These are phyloP conservation scores for Suhomyces tanzawaensis DNA, from an alignment of 805 yeast genomes.

Conservation along the genomic window DNA sequence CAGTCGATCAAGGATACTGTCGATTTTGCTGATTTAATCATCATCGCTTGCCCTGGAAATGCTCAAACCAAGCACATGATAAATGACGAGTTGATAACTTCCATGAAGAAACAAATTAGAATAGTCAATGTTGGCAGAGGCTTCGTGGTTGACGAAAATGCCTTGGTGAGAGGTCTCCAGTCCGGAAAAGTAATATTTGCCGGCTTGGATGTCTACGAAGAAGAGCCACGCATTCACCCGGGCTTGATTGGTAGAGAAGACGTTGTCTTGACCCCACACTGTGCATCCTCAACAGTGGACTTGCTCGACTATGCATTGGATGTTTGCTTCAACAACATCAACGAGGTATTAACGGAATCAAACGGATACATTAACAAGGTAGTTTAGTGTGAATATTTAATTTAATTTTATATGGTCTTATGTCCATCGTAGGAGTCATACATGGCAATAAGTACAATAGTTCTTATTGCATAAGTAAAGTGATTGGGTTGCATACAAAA, in stretches of 20 bases:
- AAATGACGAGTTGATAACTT: conserved; percentile 12
- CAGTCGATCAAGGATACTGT: conserved; percentile 14
- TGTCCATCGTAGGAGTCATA: too few species aligned
- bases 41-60: conserved; percentile 26
- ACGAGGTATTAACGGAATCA: conserved; percentile 11
- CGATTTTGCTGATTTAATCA: conserved; percentile 24
- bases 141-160: conserved; percentile 23
- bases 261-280: conserved; percentile 26
- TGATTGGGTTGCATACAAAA: too few species aligned
- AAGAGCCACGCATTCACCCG: conserved; percentile 21
- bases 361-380: background rate
- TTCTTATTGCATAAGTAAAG: too few species aligned
- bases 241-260: conserved; percentile 22
- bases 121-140: conserved; percentile 28
- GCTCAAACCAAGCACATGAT: conserved; percentile 20
- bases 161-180: conserved; percentile 22
- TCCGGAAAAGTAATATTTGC: conserved; percentile 25
- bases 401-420: too few species aligned
- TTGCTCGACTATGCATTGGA: conserved; percentile 5
- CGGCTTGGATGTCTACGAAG: conserved; percentile 27
- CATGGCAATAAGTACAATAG: too few species aligned
- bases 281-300: conserved; percentile 24
- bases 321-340: conserved; percentile 16
- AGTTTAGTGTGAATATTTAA: background rate
- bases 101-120: conserved; percentile 19